Conservation (phyloP, 371 early-diverging fungal genomes). For the Mortierella sp. region DNA sequence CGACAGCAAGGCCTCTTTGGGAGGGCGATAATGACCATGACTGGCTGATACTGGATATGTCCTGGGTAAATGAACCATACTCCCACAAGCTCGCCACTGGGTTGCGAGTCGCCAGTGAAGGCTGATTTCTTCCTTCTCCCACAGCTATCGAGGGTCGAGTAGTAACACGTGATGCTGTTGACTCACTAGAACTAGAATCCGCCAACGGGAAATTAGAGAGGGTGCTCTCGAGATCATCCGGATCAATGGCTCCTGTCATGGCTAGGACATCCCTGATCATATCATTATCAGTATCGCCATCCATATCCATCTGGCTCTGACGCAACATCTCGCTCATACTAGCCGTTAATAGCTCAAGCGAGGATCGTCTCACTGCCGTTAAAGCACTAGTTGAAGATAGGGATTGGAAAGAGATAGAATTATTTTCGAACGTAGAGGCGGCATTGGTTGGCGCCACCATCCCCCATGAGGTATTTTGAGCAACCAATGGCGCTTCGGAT, state of each 20-base stretch:
- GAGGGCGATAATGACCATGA: conserved; percentile 18
- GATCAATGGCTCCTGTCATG: conserved; percentile 48
- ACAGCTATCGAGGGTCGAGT: conserved; percentile 21
- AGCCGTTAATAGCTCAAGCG: conserved; percentile 3
- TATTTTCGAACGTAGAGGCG: background rate
- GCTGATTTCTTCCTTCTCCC: conserved; percentile 28
- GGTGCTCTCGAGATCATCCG: conserved; percentile 29
- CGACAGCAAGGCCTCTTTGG: background rate
- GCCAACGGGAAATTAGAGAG: conserved; percentile 1
- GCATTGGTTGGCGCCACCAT: background rate
- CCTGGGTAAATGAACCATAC: conserved; percentile 29
- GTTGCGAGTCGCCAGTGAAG: conserved; percentile 7
- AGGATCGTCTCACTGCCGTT: background rate
- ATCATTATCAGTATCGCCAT: conserved; percentile 21
- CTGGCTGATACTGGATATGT: conserved; percentile 16
- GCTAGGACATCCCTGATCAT: conserved; percentile 50
- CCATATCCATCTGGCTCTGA: conserved; percentile 32
- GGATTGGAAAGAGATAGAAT: background rate
- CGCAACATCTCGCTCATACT: conserved; percentile 28
- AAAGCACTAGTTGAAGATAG: background rate
- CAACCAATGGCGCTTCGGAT: background rate
- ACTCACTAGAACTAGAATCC: background rate
- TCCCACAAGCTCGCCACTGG: conserved; percentile 47
- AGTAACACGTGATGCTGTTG: background rate
- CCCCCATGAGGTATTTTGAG: conserved; percentile 17